Percentiles rank a stretch among this genome's conserved stretches.
phyloP scores from a whole-genome alignment of 352 stramenopile genomes.

The Globisporangium rhizosaccharum region DNA sequence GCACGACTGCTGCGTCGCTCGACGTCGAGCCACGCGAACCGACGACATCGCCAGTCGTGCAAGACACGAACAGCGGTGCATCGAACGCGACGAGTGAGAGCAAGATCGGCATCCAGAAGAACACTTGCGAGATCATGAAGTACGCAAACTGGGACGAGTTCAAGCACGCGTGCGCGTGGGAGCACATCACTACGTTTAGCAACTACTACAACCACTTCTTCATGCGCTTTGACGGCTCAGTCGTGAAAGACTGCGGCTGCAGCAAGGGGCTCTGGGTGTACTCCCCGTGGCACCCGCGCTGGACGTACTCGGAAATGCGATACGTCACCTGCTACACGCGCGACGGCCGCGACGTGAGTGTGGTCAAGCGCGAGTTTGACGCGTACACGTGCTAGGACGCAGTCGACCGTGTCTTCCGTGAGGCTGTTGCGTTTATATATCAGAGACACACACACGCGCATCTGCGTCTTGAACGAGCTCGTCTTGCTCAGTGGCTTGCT shows the following conservation, averaged over 20 bases:
- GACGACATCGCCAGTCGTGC: background rate
- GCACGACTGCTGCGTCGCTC: too few relatives aligned
- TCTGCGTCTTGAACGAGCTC: too few relatives aligned
- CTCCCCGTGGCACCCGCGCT: background rate
- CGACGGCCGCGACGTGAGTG: background rate
- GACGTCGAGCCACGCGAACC: too few relatives aligned
- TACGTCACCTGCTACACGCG: background rate
- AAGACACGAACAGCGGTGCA: background rate
- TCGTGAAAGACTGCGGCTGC: background rate
- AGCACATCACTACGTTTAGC: background rate
- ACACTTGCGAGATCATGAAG: conserved; percentile 3
- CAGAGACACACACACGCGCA: too few relatives aligned
- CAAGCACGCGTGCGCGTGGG: conserved; percentile 11
- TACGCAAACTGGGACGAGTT: conserved; percentile 10
- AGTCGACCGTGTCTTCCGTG: too few relatives aligned
- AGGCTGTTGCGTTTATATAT: too few relatives aligned
- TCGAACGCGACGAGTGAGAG: background rate
- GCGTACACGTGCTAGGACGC: background rate
- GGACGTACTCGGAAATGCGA: background rate
- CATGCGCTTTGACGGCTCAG: background rate
- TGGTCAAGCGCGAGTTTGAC: background rate
- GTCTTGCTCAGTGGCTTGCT: too few relatives aligned
- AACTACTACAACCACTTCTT: conserved; percentile 8
- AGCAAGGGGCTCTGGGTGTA: background rate
- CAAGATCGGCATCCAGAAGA: background rate